Percentiles rank a stretch among this genome's conserved stretches.
These are phyloP conservation scores for Xylaria longipes DNA, from an alignment of 495 filamentous ascomycete species.

Conservation along the genomic window DNA sequence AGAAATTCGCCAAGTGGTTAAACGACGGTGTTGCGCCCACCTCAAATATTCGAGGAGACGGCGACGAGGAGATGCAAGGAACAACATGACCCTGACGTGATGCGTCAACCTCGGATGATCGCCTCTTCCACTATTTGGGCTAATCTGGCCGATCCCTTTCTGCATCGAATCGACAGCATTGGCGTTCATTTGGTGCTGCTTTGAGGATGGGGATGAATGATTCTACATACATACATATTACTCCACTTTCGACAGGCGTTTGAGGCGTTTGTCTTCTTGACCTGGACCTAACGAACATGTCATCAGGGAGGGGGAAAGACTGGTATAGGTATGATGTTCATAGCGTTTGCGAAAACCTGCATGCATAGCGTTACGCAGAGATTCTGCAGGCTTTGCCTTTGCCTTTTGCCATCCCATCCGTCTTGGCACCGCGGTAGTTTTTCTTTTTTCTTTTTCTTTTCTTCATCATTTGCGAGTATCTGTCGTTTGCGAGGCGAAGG, in stretches of 20 bases:
- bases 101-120: not conserved
- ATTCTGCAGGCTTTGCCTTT: not conserved
- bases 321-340: not conserved
- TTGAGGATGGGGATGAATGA: not conserved
- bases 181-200: slow-evolving; percentile 1
- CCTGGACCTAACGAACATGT: not conserved
- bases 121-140: not conserved
- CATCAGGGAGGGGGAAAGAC: not conserved
- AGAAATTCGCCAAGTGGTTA: slow-evolving; percentile 63
- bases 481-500: not conserved
- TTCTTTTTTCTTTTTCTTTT: not conserved
- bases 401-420: not conserved
- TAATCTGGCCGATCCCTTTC: not conserved
- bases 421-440: not conserved
- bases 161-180: slow-evolving; percentile 10
- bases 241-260: slow-evolving; percentile 6
- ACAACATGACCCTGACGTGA: slow-evolving; percentile 21
- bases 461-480: not conserved
- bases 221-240: not conserved
- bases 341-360: slow-evolving; percentile 4
- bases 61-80: slow-evolving; percentile 37
- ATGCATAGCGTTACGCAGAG: slow-evolving; percentile 7
- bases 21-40: slow-evolving; percentile 42
- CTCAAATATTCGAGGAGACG: slow-evolving; percentile 27
- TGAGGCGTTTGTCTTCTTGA: not conserved